A percentile compares a stretch with the other conserved stretches of the same genome.
Evolutionary conservation across 169 alveolate species (phyloP).

Genomic region (Eimeria falciformis): DNA sequence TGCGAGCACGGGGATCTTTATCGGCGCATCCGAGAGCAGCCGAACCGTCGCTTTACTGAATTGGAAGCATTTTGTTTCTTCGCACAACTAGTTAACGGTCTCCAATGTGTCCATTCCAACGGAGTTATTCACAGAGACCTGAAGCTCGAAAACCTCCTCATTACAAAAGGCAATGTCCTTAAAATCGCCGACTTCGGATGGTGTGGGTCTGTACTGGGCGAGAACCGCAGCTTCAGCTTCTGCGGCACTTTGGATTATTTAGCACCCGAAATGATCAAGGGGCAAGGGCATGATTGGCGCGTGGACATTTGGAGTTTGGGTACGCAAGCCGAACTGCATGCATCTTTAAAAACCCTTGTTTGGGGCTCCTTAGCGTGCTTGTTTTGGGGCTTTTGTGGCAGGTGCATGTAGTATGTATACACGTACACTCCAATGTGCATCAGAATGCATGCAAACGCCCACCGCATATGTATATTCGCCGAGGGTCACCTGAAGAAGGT

Average conservation of each 20-base stretch:
- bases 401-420: too few relatives aligned
- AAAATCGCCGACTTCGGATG: constrained; percentile 95
- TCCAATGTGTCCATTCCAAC: constrained; percentile 91
- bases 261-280: constrained; percentile 95
- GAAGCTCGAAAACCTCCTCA: constrained; percentile 92
- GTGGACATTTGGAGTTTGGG: constrained; percentile 95
- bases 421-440: too few relatives aligned
- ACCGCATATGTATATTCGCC: too few relatives aligned
- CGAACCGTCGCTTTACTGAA: constrained; percentile 88
- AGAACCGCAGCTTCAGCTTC: constrained; percentile 86
- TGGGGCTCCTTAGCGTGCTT: too few relatives aligned
- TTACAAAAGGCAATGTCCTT: constrained; percentile 86
- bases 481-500: too few relatives aligned
- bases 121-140: constrained; percentile 93
- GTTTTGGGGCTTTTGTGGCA: too few relatives aligned
- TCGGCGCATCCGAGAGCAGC: constrained; percentile 87
- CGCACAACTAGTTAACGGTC: constrained; percentile 92
- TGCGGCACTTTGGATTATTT: constrained; percentile 95
- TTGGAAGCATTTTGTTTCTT: constrained; percentile 90
- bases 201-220: constrained; percentile 83
- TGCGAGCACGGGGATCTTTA: constrained; percentile 93
- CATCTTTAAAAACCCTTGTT: too few relatives aligned
- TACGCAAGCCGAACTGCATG: constrained; percentile 20
- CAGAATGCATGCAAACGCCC: too few relatives aligned
- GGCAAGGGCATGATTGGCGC: constrained; percentile 93